These are phyloP conservation scores for Taiozyma sp. DNA, from an alignment of 1,139 yeast genomes.

Conservation along the genomic window DNA sequence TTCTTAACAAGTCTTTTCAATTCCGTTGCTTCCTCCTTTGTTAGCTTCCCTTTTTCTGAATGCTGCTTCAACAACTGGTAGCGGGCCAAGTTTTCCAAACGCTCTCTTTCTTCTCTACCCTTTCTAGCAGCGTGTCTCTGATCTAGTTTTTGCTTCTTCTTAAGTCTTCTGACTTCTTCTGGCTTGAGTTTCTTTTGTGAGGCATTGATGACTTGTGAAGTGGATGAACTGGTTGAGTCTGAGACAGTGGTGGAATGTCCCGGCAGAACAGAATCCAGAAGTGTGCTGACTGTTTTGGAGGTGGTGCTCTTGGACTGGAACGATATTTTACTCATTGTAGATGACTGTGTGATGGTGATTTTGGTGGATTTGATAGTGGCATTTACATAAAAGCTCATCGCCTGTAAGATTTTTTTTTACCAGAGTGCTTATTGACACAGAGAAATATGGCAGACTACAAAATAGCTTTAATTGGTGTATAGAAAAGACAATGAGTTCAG, in stretches of 20 bases:
- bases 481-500: no score
- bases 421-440: not conserved
- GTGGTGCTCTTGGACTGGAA: conserved; percentile 9
- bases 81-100: conserved; percentile 45
- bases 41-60: conserved; percentile 31
- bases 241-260: conserved; percentile 21
- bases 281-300: conserved; percentile 33
- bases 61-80: conserved; percentile 44
- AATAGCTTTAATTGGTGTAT: no score
- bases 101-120: conserved; percentile 32
- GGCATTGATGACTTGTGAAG: conserved; percentile 35
- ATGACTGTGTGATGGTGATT: not conserved
- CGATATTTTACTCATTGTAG: conserved; percentile 9
- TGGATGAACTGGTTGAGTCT: conserved; percentile 14
- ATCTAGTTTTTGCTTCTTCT: conserved; percentile 34
- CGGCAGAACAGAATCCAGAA: conserved; percentile 38
- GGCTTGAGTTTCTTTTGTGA: conserved; percentile 27
- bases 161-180: conserved; percentile 30
- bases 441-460: not conserved
- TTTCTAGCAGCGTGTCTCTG: conserved; percentile 36
- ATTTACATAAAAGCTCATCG: conserved; percentile 2
- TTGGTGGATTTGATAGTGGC: not conserved
- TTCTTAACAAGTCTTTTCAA: conserved; percentile 42
- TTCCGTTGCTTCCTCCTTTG: conserved; percentile 42
- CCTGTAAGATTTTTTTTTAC: conserved; percentile 1